Evolutionary conservation across 176 grass and related monocot species (phyloP), one percentile per base, ranked within the genome.

Genomic region (Panicum miliaceum): DNA sequence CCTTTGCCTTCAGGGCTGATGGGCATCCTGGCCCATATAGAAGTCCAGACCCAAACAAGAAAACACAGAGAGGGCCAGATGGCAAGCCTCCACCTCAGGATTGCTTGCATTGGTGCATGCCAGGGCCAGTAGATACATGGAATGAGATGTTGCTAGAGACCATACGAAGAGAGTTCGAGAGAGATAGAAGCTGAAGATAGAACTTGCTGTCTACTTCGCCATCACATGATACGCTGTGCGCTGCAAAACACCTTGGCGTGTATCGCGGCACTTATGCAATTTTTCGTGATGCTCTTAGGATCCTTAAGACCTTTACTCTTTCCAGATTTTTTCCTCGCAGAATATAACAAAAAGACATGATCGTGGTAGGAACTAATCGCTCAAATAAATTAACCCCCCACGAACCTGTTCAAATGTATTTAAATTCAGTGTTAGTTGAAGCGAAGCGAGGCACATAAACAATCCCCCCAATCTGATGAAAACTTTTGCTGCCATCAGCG

Each of bases 31-130:
- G 96, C 56, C 96, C 96, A 8, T 98, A 93, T 64, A 95, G 92
- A 72, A 98, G 61, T 73, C 82, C 82, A 41, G 91, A 98, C 47
- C 93, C 96, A 51, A 98, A 95, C 73, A 98, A 98, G 96, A 89
- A 92, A 75, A 98, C 93, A 23, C 84, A 91, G 47, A 87, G 93
- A 85, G 96, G 93, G 16, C 93, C 91, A 14, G 92, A 98, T 60
- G 96, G 93, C 73, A 87, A 90, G 40, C 96, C 96, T 38, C 96
- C 91, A 11, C 96, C 96, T 29, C 93, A 98, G 58, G 96, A 98
- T 90, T 98, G 93, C 74, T 70, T 98, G 43, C 96, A 95, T 68
- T 95, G 96, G 96, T 98, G 96, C 85, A 98, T 98, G 96, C 96
- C 96, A 59, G 96, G 96, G 58, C 91, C 93, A 6, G 85, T 99